Evolutionary conservation across 257 asterid genomes (phyloP).

Genomic region (Solanum bukasovii): DNA sequence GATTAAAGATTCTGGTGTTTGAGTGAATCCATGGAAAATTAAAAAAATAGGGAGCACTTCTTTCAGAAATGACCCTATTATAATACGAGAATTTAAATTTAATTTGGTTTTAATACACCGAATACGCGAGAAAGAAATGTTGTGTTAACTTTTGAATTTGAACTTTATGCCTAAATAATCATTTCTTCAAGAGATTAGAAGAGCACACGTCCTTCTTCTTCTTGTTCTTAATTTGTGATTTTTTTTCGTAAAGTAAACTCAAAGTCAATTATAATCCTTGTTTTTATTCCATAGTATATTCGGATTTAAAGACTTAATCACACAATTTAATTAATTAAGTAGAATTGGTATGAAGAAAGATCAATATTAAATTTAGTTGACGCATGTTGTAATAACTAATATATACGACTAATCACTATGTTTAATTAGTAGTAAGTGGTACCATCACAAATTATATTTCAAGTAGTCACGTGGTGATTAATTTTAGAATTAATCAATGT

Average conservation of each 20-base stretch:
- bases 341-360: background rate
- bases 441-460: background rate
- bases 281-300: background rate
- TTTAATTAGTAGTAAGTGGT: background rate
- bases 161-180: background rate
- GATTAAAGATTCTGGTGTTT: rapidly evolving
- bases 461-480: background rate
- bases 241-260: background rate
- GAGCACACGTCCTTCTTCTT: background rate
- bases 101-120: rapidly evolving
- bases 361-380: background rate
- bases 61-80: background rate
- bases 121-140: background rate
- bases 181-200: background rate
- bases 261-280: background rate
- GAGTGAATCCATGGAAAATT: background rate
- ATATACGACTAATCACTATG: background rate
- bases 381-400: background rate
- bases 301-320: background rate
- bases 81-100: background rate
- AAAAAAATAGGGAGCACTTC: background rate
- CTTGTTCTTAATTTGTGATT: background rate
- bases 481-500: background rate
- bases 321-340: background rate
- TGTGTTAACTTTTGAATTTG: background rate